These are phyloP conservation scores for Neopestalotiopsis sp. DNA, from an alignment of 2,329 filamentous ascomycete species.

Conservation along the genomic window DNA sequence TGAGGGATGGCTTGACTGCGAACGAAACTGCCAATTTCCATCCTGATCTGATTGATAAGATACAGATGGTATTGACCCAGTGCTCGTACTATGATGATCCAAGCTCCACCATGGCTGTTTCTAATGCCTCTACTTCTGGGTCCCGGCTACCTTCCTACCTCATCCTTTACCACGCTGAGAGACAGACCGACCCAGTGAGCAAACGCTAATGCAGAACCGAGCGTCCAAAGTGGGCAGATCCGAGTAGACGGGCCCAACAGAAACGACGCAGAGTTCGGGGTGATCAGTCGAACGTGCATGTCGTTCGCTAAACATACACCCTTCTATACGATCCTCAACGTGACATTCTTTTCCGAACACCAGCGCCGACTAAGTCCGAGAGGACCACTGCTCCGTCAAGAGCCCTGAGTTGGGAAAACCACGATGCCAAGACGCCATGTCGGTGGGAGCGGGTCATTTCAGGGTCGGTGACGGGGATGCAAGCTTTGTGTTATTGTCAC, in stretches of 20 bases:
- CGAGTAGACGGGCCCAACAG: not conserved
- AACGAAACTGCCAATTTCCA: not conserved
- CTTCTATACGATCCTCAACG: too few species aligned
- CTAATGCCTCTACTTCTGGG: not conserved
- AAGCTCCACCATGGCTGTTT: not conserved
- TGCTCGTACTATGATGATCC: not conserved
- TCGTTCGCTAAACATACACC: too few species aligned
- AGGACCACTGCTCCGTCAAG: too few species aligned
- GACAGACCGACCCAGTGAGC: not conserved
- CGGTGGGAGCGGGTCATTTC: too few species aligned
- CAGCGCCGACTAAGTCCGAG: too few species aligned
- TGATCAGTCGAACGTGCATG: too few species aligned
- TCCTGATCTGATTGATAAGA: not conserved
- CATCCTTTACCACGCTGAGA: not conserved
- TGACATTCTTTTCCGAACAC: too few species aligned
- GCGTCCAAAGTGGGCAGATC: not conserved
- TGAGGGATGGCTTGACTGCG: not conserved
- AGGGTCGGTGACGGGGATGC: too few species aligned
- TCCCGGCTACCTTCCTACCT: not conserved
- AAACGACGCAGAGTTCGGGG: not conserved
- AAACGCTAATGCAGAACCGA: not conserved
- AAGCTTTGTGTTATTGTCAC: too few species aligned
- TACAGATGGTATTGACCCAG: not conserved
- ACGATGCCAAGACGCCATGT: too few species aligned
- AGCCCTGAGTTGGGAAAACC: too few species aligned